phyloP scores from a whole-genome alignment of 208 protist genomes.

The Leishmania braziliensis region DNA sequence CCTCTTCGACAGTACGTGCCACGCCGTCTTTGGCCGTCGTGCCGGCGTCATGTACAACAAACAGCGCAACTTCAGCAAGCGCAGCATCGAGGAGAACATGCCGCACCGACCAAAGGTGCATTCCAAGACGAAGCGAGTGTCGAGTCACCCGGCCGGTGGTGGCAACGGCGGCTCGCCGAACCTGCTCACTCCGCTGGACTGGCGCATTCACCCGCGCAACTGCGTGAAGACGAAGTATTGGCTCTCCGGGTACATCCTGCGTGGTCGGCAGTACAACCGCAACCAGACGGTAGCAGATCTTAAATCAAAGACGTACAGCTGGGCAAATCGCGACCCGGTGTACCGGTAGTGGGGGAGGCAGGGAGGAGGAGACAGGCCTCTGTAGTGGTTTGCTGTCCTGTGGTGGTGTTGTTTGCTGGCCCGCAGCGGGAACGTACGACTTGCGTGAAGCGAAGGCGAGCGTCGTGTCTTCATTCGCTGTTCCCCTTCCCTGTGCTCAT shows the following conservation, averaged over 20 bases:
- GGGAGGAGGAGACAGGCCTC: not conserved
- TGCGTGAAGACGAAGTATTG: conserved; percentile 92
- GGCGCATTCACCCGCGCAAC: conserved; percentile 88
- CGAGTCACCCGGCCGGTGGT: conserved; percentile 85
- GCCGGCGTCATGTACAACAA: conserved; percentile 91
- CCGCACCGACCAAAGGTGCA: conserved; percentile 85
- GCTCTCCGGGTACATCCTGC: conserved; percentile 92
- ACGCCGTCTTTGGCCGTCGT: conserved; percentile 87
- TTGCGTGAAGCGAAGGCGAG: not conserved
- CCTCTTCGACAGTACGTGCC: conserved; percentile 86
- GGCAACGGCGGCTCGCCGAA: conserved; percentile 87
- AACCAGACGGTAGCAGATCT: conserved; percentile 86
- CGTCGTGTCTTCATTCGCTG: not conserved
- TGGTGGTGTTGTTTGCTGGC: not conserved
- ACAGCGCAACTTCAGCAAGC: conserved; percentile 75
- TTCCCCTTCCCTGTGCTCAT: not conserved
- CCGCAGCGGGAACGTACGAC: not conserved
- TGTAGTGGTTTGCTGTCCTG: not conserved
- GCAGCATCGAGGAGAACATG: conserved; percentile 82
- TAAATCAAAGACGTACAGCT: conserved; percentile 92
- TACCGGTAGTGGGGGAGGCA: conserved; percentile 54
- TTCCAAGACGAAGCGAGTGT: conserved; percentile 88
- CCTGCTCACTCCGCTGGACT: conserved; percentile 90
- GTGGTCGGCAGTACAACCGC: conserved; percentile 87
- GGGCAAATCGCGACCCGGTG: conserved; percentile 88